Evolutionary conservation across 2,329 filamentous ascomycete species (phyloP), one percentile per base, ranked within the genome.

Genomic region (Colletotrichum trifolii): DNA sequence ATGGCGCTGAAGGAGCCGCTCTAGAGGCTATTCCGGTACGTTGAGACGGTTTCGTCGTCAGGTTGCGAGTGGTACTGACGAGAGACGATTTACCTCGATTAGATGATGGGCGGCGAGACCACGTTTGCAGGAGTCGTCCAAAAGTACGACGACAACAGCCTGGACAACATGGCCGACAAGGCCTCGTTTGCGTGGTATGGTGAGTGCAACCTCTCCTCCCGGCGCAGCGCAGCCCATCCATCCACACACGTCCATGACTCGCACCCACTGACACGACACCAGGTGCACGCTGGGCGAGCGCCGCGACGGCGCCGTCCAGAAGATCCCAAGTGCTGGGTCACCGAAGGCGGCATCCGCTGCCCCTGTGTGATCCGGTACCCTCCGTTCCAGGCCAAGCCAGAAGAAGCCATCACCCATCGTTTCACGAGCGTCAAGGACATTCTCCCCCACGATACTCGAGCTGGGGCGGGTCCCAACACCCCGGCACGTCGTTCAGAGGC

Each of bases 371-470:
- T 82, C 34, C 58, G 69, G 11, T 67, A 64, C 33, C 67, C 67
- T 3, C 60, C 66, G 17, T 58, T 65, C 11, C 38, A 58, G 39
- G 55, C 57, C n/a, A 64, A 60, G 42, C 33, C 48, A 1, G 17
- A 17, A 17, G 17, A 17, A 17, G 47, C 46, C 81, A 84, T 67
- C 79, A 81, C 8, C 9, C 75, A 80, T 69, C 74, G 78, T 43
- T 85, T 85, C 72, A 78, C 81, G 3, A 85, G 82, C 0, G 81
- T 84, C 53, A 84, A 84, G 82, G 82, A 84, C 53, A 75, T 85
- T 10, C 75, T 80, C 0, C 82, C 82, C 0, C 81, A n/a, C 82
- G 1, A 75, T 83, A n/a, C 74, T 84, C 8, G 78, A 82, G 6
- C 76, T 84, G 71, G 80, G 81, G 0, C 75, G 76, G 12, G 72